Evolutionary conservation across 805 yeast genomes (phyloP), one percentile per base, ranked within the genome.

Genomic region (Ogataea dorogensis): DNA sequence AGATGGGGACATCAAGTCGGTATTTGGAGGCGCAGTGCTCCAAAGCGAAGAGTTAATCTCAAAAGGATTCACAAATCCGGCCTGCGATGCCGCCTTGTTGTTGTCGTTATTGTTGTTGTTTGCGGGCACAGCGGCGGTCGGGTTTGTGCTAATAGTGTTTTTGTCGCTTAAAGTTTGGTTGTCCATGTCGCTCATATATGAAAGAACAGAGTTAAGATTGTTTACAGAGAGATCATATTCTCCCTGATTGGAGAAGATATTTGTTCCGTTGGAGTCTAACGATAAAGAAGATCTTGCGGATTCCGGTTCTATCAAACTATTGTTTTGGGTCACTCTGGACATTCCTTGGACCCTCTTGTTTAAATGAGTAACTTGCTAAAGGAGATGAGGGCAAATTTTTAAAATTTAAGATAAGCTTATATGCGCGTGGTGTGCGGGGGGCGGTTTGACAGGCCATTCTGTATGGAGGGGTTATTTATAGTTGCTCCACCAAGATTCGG

Each of bases 21-120:
- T 14, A 17, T 18, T 23, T 12, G 35, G 43, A 6, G 38, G 38
- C 13, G 37, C 29, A 5, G 37, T 19, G 19, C 35, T 46, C 58
- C 58, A 53, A 4, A 53, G 26, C 2, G 49, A 41, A 1, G 56
- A 41, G 33, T 52, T 49, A 21, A 53, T 45, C 34, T 53, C 54
- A 24, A 53, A 52, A 2, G 58, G 58, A 24, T 49, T 45, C 7
- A 33, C 38, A 33, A 50, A 53, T 14, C 38, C 33, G 18, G 38
- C 11, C 12, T 20, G 29, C 7, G 40, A 23, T 7, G 27, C 7
- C 12, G 17, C 15, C 10, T 21, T 24, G 17, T 27, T 23, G 33
- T 18, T 30, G 31, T 24, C 28, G 27, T 25, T 31, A 28, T 15
- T 28, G 25, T 23, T 32, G 24, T 26, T 29, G 23, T 31, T 33